Evolutionary conservation across 768 basidiomycete species (phyloP).

Genomic region (Agaricus blazei): DNA sequence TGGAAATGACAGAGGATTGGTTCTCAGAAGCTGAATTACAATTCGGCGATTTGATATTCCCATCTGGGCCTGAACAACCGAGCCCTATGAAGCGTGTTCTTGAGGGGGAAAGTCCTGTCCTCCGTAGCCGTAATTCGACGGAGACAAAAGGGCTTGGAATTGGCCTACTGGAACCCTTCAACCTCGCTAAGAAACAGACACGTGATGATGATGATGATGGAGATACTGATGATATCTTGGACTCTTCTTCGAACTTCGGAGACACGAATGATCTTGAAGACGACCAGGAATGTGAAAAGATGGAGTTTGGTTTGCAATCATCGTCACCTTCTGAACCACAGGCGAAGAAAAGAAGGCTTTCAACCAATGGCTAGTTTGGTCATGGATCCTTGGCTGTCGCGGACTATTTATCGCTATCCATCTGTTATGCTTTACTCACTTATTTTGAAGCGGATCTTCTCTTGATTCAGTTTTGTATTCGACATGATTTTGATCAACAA

Average conservation of each 20-base stretch:
- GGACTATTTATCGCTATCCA: conserved; percentile 7
- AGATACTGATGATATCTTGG: conserved; percentile 26
- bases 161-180: conserved; percentile 54
- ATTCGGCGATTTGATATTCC: conserved; percentile 37
- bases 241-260: conserved; percentile 23
- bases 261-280: conserved; percentile 21
- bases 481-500: neutral
- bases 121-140: conserved; percentile 32
- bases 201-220: conserved; percentile 23
- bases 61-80: conserved; percentile 18
- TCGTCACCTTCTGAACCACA: conserved; percentile 29
- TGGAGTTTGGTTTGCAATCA: neutral
- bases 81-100: conserved; percentile 26
- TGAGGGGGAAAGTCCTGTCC: conserved; percentile 51
- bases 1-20: conserved; percentile 39
- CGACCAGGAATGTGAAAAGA: neutral
- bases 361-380: conserved; percentile 10
- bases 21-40: conserved; percentile 30
- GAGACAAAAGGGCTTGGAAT: conserved; percentile 41
- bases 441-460: conserved; percentile 12
- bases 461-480: conserved; percentile 6
- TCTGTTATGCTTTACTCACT: conserved; percentile 11
- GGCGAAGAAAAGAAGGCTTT: conserved; percentile 46
- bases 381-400: neutral
- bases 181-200: conserved; percentile 31